A percentile compares a stretch with the other conserved stretches of the same genome.
Evolutionary conservation across 495 filamentous ascomycete species (phyloP).

Genomic region (Trichocladium antarcticum): DNA sequence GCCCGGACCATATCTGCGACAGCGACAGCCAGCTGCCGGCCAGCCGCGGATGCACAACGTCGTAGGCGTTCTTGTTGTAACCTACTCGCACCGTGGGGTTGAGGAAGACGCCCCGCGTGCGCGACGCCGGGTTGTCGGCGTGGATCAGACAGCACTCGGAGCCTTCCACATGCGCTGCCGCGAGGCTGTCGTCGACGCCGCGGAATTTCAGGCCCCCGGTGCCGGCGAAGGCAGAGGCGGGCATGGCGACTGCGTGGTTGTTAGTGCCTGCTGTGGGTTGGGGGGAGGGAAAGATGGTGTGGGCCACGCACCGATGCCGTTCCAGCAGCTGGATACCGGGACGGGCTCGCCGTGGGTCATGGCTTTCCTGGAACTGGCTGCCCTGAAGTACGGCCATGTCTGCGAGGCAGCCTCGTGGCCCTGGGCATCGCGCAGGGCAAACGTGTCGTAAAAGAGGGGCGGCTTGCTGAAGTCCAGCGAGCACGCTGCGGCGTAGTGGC

Average conservation of each 20-base stretch:
- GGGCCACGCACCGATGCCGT: constrained; percentile 48
- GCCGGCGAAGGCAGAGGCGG: constrained; percentile 19
- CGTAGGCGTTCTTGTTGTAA: constrained; percentile 51
- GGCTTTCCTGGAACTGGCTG: constrained; percentile 46
- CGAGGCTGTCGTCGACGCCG: constrained; percentile 58
- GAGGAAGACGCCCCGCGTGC: constrained; percentile 53
- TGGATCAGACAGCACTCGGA: constrained; percentile 81
- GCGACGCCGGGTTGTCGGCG: constrained; percentile 49
- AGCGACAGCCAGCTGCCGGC: constrained; percentile 26
- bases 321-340: constrained; percentile 73
- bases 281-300: neutral
- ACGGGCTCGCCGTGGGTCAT: constrained; percentile 46
- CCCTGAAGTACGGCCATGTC: constrained; percentile 70
- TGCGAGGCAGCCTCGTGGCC: constrained; percentile 52
- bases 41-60: constrained; percentile 21
- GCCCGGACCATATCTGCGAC: constrained; percentile 15
- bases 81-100: constrained; percentile 72
- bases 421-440: constrained; percentile 61
- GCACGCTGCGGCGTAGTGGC: constrained; percentile 70
- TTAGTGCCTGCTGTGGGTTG: too few species aligned
- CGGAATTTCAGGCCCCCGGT: constrained; percentile 44
- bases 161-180: constrained; percentile 57
- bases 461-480: constrained; percentile 63
- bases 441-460: constrained; percentile 69
- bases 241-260: constrained; percentile 30